These are phyloP conservation scores for Telopea speciosissima DNA, from an alignment of 177 flowering plant species.

Conservation along the genomic window DNA sequence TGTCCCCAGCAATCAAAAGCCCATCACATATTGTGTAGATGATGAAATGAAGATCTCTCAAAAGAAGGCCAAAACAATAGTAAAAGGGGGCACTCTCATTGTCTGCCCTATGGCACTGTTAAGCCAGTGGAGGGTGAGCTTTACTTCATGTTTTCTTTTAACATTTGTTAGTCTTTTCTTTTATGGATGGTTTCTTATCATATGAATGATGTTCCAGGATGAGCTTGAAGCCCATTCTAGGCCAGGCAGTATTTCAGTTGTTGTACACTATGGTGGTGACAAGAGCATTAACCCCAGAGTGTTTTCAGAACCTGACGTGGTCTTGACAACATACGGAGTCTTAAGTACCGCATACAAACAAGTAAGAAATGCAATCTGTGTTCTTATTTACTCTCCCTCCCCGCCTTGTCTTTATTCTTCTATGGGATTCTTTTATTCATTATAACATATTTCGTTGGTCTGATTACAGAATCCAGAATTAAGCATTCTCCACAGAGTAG, in stretches of 20 bases:
- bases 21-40: conserved; percentile 6
- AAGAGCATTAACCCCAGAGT: conserved; percentile 41
- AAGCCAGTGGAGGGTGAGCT: conserved; percentile 80
- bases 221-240: conserved; percentile 64
- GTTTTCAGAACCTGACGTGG: conserved; percentile 55
- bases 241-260: conserved; percentile 45
- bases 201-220: conserved; percentile 35
- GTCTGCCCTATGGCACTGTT: conserved; percentile 81
- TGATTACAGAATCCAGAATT: conserved; percentile 33
- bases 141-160: background rate
- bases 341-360: conserved; percentile 43
- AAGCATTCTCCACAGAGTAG: conserved; percentile 54
- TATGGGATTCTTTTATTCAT: background rate
- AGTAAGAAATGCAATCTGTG: conserved; percentile 27
- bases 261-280: conserved; percentile 63
- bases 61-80: conserved; percentile 16
- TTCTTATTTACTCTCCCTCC: background rate
- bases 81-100: conserved; percentile 68
- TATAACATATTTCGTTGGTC: background rate
- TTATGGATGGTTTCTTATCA: background rate
- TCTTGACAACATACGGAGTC: conserved; percentile 80
- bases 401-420: background rate
- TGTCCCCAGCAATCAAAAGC: conserved; percentile 18
- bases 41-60: conserved; percentile 9
- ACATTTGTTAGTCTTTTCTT: background rate